Conservation (phyloP, 495 filamentous ascomycete species). For the Lasiosphaeria miniovina region DNA sequence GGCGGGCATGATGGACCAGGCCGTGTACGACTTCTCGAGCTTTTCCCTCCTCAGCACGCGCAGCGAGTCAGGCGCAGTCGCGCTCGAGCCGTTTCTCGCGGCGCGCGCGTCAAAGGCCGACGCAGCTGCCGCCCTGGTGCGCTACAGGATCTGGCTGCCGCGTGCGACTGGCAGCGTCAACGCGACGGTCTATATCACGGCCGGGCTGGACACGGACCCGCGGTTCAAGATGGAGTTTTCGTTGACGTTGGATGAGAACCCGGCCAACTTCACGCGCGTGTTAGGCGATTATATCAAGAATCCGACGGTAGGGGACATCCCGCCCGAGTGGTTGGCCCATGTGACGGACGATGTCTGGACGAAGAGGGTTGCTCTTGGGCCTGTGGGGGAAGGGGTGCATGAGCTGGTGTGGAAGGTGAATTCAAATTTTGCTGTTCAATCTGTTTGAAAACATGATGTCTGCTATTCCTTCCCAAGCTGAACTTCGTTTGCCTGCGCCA, state of each 20-base stretch:
- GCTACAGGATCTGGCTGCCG: slow-evolving; percentile 57
- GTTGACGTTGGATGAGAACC: slow-evolving; percentile 43
- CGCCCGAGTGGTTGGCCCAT: slow-evolving; percentile 50
- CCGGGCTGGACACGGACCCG: slow-evolving; percentile 31
- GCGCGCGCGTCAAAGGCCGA: slow-evolving; percentile 28
- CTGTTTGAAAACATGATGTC: no score
- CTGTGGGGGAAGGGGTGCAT: slow-evolving; percentile 37
- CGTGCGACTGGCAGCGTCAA: slow-evolving; percentile 37
- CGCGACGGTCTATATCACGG: slow-evolving; percentile 51
- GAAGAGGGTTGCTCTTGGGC: slow-evolving; percentile 43
- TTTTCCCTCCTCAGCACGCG: slow-evolving; percentile 44
- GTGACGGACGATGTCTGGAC: slow-evolving; percentile 56
- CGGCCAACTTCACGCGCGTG: slow-evolving; percentile 45
- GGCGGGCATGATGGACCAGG: slow-evolving; percentile 56
- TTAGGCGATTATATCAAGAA: slow-evolving; percentile 45
- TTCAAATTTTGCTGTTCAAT: no score
- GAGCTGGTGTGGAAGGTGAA: slow-evolving; percentile 51
- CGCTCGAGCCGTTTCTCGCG: slow-evolving; percentile 45
- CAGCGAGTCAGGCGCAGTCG: slow-evolving; percentile 48
- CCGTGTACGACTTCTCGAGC: slow-evolving; percentile 33
- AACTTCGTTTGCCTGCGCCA: no score
- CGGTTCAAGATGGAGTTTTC: slow-evolving; percentile 31
- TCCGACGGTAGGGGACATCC: slow-evolving; percentile 37
- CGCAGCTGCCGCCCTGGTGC: slow-evolving; percentile 38
- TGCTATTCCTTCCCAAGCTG: no score